A percentile compares a stretch with the other conserved stretches of the same genome.
Conservation (phyloP, 495 filamentous ascomycete species). For the Neohortaea acidophila region DNA sequence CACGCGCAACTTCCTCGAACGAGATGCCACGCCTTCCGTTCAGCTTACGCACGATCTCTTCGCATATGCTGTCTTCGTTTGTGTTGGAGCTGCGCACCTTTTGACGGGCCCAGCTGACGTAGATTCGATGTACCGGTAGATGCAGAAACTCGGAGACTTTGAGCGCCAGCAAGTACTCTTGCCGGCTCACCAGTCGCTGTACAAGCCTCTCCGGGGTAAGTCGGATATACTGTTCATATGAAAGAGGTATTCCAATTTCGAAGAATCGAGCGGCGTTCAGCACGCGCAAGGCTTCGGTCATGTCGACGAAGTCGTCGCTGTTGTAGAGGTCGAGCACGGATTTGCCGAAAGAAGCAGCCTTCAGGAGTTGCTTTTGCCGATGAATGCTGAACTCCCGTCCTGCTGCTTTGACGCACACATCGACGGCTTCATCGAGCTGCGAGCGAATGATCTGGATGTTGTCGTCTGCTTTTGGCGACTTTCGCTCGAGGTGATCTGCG, state of each 20-base stretch:
- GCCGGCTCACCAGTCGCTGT: constrained; percentile 67
- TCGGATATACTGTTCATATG: constrained; percentile 78
- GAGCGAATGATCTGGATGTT: constrained; percentile 86
- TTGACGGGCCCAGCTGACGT: constrained; percentile 90
- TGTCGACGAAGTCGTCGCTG: constrained; percentile 95
- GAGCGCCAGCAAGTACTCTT: constrained; percentile 83
- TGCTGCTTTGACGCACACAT: constrained; percentile 78
- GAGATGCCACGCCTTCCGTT: constrained; percentile 80
- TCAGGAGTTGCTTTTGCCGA: constrained; percentile 90
- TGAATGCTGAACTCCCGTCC: constrained; percentile 78
- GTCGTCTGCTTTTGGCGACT: constrained; percentile 93
- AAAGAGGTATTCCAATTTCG: constrained; percentile 78
- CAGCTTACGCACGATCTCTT: constrained; percentile 71
- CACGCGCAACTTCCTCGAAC: constrained; percentile 81
- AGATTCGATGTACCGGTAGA: constrained; percentile 75
- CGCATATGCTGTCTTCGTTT: constrained; percentile 78
- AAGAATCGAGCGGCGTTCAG: constrained; percentile 84
- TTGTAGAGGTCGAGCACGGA: constrained; percentile 92
- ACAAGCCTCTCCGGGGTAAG: constrained; percentile 79
- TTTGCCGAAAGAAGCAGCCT: constrained; percentile 92
- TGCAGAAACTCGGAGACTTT: constrained; percentile 77
- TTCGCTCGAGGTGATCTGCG: constrained; percentile 75
- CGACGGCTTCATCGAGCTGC: constrained; percentile 77
- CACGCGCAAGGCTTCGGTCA: constrained; percentile 87
- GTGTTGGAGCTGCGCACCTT: constrained; percentile 77